These are phyloP conservation scores for Dimargaris xerosporica DNA, from an alignment of 192 early-diverging fungal genomes.

Conservation along the genomic window DNA sequence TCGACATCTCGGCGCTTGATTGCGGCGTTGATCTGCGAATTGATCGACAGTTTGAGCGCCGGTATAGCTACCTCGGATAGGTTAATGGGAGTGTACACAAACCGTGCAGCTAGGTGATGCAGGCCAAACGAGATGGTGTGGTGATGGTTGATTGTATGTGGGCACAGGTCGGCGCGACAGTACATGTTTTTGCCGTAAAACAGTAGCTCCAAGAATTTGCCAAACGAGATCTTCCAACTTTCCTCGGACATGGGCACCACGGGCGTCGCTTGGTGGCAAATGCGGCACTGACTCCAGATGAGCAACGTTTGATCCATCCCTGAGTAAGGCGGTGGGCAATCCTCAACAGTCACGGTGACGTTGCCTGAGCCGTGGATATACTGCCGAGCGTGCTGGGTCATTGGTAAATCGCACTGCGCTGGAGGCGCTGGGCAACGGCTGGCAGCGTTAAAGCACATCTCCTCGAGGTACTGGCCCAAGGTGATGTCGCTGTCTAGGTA, in stretches of 20 bases:
- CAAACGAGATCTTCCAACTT: slow-evolving; percentile 91
- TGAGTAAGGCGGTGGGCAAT: slow-evolving; percentile 36
- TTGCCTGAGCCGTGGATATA: slow-evolving; percentile 75
- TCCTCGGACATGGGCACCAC: slow-evolving; percentile 66
- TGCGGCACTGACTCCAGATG: slow-evolving; percentile 80
- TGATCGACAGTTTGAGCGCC: slow-evolving; percentile 43
- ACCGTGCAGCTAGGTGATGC: slow-evolving; percentile 57
- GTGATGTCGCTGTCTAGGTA: slow-evolving; percentile 62
- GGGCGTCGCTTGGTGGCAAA: slow-evolving; percentile 55
- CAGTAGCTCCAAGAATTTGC: slow-evolving; percentile 86
- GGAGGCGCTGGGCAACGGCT: slow-evolving; percentile 39
- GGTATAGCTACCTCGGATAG: slow-evolving; percentile 59
- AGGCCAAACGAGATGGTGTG: slow-evolving; percentile 76
- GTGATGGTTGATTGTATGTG: slow-evolving; percentile 67
- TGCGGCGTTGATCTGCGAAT: slow-evolving; percentile 15
- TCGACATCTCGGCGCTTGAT: slow-evolving; percentile 65
- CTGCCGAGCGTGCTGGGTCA: slow-evolving; percentile 66
- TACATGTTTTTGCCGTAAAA: slow-evolving; percentile 61
- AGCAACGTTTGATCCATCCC: slow-evolving; percentile 61
- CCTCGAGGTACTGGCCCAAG: slow-evolving; percentile 75
- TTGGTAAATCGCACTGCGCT: slow-evolving; percentile 56
- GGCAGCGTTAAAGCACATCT: slow-evolving; percentile 54
- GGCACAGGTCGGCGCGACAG: slow-evolving; percentile 55
- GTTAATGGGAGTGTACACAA: slow-evolving; percentile 59
- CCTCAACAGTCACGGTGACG: slow-evolving; percentile 58